Conservation (phyloP, 495 filamentous ascomycete species). For the Chlorociboria aeruginascens region DNA sequence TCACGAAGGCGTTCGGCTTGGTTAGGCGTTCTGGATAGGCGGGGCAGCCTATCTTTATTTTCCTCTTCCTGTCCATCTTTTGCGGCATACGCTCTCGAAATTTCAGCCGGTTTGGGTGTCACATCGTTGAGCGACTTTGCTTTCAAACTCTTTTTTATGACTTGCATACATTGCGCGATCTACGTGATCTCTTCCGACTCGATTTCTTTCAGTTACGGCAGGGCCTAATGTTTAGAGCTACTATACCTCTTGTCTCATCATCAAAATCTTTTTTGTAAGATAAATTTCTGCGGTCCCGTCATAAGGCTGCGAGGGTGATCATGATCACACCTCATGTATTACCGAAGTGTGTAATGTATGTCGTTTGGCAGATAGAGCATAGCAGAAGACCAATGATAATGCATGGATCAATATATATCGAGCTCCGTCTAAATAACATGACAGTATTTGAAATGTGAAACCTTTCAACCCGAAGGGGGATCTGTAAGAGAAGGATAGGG, state of each 20-base stretch:
- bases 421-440: too few relatives aligned
- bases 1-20: conserved; percentile 4
- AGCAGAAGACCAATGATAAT: conserved; percentile 4
- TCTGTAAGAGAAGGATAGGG: too few relatives aligned
- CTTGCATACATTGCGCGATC: conserved; percentile 5
- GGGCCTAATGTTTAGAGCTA: conserved; percentile 21
- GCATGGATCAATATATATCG: neutral
- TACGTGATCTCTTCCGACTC: neutral
- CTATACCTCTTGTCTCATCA: conserved; percentile 12
- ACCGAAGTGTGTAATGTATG: conserved; percentile 9
- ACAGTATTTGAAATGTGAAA: too few relatives aligned
- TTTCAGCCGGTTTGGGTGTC: neutral
- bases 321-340: conserved; percentile 4
- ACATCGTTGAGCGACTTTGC: too few relatives aligned
- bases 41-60: neutral
- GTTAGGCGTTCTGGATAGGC: conserved; percentile 20
- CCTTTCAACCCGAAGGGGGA: too few relatives aligned
- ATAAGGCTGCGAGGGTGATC: conserved; percentile 8
- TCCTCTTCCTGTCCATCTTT: conserved; percentile 15
- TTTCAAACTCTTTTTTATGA: conserved; percentile 1
- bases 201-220: conserved; percentile 6
- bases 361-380: neutral
- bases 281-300: conserved; percentile 17
- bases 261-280: conserved; percentile 16
- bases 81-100: conserved; percentile 14